Evolutionary conservation across 495 filamentous ascomycete genomes (phyloP).

Genomic region (Pseudevernia furfuracea): DNA sequence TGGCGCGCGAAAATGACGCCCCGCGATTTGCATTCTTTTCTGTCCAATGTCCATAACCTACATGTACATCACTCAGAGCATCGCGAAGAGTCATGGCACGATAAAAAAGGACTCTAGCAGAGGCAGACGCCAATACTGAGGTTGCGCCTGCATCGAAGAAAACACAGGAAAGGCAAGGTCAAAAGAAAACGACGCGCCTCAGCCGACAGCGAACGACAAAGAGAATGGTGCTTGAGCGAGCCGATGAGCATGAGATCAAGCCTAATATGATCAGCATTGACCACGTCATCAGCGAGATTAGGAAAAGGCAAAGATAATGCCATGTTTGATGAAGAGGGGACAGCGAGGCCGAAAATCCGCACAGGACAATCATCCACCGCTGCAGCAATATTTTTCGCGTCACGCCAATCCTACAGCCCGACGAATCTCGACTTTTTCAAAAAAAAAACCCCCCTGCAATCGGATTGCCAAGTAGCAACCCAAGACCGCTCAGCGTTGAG

Average conservation of each 20-base stretch:
- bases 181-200: neutral
- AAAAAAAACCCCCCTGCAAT: no score
- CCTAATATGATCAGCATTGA: neutral
- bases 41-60: neutral
- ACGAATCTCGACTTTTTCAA: no score
- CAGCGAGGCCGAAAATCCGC: neutral
- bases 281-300: neutral
- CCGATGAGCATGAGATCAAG: neutral
- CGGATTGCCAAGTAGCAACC: no score
- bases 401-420: no score
- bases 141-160: neutral
- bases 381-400: no score
- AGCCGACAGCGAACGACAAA: neutral
- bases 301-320: neutral
- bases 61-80: neutral
- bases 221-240: neutral
- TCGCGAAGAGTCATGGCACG: neutral
- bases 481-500: no score
- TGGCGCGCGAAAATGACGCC: neutral
- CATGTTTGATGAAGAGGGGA: neutral
- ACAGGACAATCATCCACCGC: no score
- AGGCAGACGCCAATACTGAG: neutral
- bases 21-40: neutral
- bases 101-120: neutral
- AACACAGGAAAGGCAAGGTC: neutral